Evolutionary conservation across 331 rosid species (phyloP).

Genomic region (Quercus lobata): DNA sequence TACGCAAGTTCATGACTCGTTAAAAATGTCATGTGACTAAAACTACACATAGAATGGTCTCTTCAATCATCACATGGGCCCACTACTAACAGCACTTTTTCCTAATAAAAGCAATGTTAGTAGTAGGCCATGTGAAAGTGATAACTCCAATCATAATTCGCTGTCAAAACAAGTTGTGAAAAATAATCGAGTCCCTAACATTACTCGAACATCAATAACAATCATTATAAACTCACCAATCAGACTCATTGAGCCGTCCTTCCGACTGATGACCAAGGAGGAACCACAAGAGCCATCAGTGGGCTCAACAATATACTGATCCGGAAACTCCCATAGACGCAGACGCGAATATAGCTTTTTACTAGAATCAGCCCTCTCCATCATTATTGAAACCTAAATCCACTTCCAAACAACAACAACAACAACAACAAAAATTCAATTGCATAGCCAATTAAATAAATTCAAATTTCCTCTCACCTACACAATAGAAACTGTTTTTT

Average conservation of each 20-base stretch:
- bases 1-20: no score
- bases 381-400: slow-evolving; percentile 45
- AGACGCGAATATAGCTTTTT: slow-evolving; percentile 79
- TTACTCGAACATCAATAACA: not conserved
- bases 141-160: not conserved
- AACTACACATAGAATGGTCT: no score
- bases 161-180: no score
- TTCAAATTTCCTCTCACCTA: no score
- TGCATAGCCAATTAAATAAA: not conserved
- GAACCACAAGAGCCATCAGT: slow-evolving; percentile 90
- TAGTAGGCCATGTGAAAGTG: not conserved
- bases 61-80: no score
- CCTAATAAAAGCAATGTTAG: no score
- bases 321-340: slow-evolving; percentile 93
- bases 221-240: slow-evolving; percentile 45
- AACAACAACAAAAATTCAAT: not conserved
- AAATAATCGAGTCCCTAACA: not conserved
- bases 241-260: slow-evolving; percentile 80
- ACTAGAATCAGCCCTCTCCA: slow-evolving; percentile 81
- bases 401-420: slow-evolving; percentile 21
- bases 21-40: no score
- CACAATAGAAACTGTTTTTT: not conserved
- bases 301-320: slow-evolving; percentile 86
- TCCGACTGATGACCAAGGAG: slow-evolving; percentile 64
- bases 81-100: no score